Percentiles rank a stretch among this genome's conserved stretches.
Conservation (phyloP, 129 eudicot genomes). For the Helianthus annuus region DNA sequence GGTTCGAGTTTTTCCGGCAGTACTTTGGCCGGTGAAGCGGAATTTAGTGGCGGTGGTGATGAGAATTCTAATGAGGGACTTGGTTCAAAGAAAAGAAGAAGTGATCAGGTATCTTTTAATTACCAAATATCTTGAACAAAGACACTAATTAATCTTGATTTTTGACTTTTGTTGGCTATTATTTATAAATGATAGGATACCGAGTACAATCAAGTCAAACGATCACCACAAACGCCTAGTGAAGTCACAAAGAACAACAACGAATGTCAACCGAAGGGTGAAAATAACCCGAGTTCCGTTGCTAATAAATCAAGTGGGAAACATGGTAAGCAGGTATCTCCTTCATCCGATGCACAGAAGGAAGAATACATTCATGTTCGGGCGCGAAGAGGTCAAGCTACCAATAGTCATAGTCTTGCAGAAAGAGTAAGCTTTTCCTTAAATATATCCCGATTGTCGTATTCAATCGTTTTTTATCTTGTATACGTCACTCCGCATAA, state of each 20-base stretch:
- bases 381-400: slow-evolving; percentile 97
- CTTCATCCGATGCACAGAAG: slow-evolving; percentile 58
- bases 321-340: slow-evolving; percentile 68
- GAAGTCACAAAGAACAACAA: slow-evolving; percentile 37
- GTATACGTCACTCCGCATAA: too few relatives aligned
- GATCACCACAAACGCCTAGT: slow-evolving; percentile 38
- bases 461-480: neutral
- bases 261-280: slow-evolving; percentile 57
- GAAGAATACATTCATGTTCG: slow-evolving; percentile 85
- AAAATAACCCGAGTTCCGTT: slow-evolving; percentile 48
- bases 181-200: slow-evolving; percentile 41
- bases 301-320: slow-evolving; percentile 59
- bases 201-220: slow-evolving; percentile 49
- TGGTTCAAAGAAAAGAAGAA: slow-evolving; percentile 73
- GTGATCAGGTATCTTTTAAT: slow-evolving; percentile 53
- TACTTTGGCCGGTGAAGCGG: slow-evolving; percentile 62
- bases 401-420: slow-evolving; percentile 99
- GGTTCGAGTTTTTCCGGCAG: slow-evolving; percentile 46
- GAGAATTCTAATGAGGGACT: slow-evolving; percentile 52
- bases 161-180: slow-evolving; percentile 2
- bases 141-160: neutral
- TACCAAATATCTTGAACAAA: neutral
- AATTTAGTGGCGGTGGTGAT: slow-evolving; percentile 56
- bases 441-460: neutral
- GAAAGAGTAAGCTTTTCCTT: slow-evolving; percentile 62